A percentile compares a stretch with the other conserved stretches of the same genome.
Conservation (phyloP, 1,284 basidiomycete genomes). For the Apiotrichum gracile region DNA sequence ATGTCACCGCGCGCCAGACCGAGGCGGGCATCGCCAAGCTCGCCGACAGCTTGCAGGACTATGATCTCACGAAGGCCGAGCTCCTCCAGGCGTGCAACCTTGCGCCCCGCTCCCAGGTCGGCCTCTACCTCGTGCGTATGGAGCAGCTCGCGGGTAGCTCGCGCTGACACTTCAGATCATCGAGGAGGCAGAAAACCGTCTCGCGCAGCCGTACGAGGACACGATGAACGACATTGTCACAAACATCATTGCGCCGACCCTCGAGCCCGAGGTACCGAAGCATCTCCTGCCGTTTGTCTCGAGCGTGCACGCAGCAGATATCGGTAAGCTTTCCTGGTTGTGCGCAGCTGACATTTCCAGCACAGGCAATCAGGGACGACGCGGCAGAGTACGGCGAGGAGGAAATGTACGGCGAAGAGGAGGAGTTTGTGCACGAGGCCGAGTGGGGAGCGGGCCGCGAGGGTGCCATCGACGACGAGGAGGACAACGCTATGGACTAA, state of each 20-base stretch:
- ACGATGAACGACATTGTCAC: conserved; percentile 64
- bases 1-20: conserved; percentile 62
- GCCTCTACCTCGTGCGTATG: conserved; percentile 75
- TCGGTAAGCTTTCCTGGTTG: background rate
- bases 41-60: conserved; percentile 60
- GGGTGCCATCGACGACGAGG: conserved; percentile 37
- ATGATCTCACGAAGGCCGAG: conserved; percentile 79
- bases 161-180: conserved; percentile 62
- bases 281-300: conserved; percentile 25
- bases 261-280: conserved; percentile 19
- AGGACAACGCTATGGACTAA: conserved; percentile 18
- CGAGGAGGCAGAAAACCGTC: conserved; percentile 78
- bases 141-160: background rate
- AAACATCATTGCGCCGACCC: conserved; percentile 49
- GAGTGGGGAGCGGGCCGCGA: conserved; percentile 40
- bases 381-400: conserved; percentile 28
- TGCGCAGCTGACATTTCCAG: background rate
- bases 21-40: conserved; percentile 61
- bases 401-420: conserved; percentile 31
- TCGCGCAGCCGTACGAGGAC: conserved; percentile 52
- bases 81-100: conserved; percentile 86
- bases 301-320: conserved; percentile 11
- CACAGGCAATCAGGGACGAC: conserved; percentile 24
- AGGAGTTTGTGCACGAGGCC: conserved; percentile 43
- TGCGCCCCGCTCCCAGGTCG: conserved; percentile 71